Base-by-base conservation (phyloP, 1,284 basidiomycete species). In the Boletus sp. region DNA sequence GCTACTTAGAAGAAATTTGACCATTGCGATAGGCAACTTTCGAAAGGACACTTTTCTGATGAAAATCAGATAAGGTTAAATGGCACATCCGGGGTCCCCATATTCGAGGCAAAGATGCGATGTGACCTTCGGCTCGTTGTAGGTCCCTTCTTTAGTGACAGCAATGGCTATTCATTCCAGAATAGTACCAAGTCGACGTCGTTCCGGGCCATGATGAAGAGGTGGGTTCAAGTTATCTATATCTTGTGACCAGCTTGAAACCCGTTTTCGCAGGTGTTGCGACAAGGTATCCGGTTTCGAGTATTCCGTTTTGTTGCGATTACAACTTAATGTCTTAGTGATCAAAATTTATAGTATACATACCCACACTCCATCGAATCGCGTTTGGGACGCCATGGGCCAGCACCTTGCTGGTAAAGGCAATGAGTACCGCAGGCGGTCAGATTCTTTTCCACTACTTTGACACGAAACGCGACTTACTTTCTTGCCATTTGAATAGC, bases 91-190 rank as follows among this genome's bases (percentile, higher is more conserved):
- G 81, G 80, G 14, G 71, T 87, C 3, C 86, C 88, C 0, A 81
- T 90, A 11, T 90, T 81, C 56, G 87, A 89, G 67, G 88, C 88
- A 0, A 89, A 88, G 69, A 84, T 89, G 82, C 86, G 84, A 1
- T 65, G 80, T 0, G 86, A 89, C 67, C 73, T 79, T 27, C 79
- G 88, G 8, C 74, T 90, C 6, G 79, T 90, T n/a, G 87, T 89
- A 67, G 23, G 83, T 73, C 30, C 43, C 23, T 21, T 2, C 17
- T 35, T 40, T 28, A 1, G n/a, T 30, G 35, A 48, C 21, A 33
- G 38, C 40, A 21, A 33, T 1, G 1, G 46, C 6, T 40, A 28
- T 47, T 64, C 5, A 65, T 48, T 48, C 49, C 28, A 9, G 28
- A 11, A 51, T 25, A 89, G 87, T 89, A 89, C 69, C 86, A 87